These are phyloP conservation scores for Begonia fuchsioides DNA, from an alignment of 306 rosid genomes.

Conservation along the genomic window DNA sequence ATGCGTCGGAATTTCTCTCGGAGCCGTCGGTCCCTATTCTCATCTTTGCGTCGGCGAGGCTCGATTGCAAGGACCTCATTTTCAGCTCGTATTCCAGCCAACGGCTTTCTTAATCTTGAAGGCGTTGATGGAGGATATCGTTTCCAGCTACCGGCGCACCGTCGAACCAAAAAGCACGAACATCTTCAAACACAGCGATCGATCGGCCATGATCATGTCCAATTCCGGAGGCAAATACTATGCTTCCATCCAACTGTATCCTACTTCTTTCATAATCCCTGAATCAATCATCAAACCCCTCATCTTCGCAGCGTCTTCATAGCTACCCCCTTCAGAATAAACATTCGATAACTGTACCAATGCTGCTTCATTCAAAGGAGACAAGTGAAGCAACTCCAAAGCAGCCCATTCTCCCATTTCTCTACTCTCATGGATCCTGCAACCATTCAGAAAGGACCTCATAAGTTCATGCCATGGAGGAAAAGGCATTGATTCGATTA, in stretches of 20 bases:
- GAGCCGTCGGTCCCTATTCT: slow-evolving; percentile 87
- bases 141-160: too few species aligned
- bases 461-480: slow-evolving; percentile 44
- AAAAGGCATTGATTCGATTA: slow-evolving; percentile 36
- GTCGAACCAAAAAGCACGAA: too few species aligned
- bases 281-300: slow-evolving; percentile 20
- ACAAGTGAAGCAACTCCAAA: slow-evolving; percentile 21
- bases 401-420: slow-evolving; percentile 39
- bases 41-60: slow-evolving; percentile 97
- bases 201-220: too few species aligned
- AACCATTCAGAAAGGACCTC: slow-evolving; percentile 45
- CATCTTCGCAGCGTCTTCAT: slow-evolving; percentile 36
- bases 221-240: too few species aligned
- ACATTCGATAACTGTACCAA: slow-evolving; percentile 26
- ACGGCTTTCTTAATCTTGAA: too few species aligned
- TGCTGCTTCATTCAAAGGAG: slow-evolving; percentile 25
- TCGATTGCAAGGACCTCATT: slow-evolving; percentile 95
- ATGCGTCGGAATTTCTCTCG: slow-evolving; percentile 79
- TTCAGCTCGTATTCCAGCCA: slow-evolving; percentile 99
- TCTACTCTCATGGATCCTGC: slow-evolving; percentile 34
- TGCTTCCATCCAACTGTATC: slow-evolving; percentile 35
- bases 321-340: slow-evolving; percentile 33
- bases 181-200: too few species aligned
- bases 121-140: too few species aligned
- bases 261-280: slow-evolving; percentile 21